These are phyloP conservation scores for Moesziomyces sp. DNA, from an alignment of 1,284 basidiomycete genomes.

Conservation along the genomic window DNA sequence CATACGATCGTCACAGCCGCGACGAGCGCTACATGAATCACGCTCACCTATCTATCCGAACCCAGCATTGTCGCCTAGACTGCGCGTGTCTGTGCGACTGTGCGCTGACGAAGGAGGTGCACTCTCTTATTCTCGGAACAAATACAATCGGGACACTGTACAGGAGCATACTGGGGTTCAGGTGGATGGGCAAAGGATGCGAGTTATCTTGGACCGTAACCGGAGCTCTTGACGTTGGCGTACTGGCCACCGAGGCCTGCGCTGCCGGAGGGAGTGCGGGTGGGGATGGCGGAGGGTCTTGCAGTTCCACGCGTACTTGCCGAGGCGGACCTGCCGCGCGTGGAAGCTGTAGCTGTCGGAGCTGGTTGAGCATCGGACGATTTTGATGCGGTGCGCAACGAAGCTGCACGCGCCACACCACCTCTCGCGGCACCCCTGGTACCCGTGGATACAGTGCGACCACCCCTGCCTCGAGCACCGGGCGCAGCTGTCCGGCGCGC, in stretches of 20 bases:
- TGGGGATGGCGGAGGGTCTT: slow-evolving; percentile 36
- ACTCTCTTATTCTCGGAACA: background rate
- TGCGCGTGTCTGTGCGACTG: no score
- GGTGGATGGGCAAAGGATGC: no score
- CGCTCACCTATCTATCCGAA: no score
- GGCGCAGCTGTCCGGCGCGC: slow-evolving; percentile 6
- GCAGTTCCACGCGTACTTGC: slow-evolving; percentile 9
- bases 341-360: slow-evolving; percentile 11
- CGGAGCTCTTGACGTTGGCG: slow-evolving; percentile 53
- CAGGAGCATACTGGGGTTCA: background rate
- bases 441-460: slow-evolving; percentile 19
- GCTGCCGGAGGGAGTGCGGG: slow-evolving; percentile 33
- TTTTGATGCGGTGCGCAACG: background rate
- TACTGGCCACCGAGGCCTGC: slow-evolving; percentile 51
- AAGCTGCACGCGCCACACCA: background rate
- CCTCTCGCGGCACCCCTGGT: slow-evolving; percentile 23
- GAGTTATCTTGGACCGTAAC: slow-evolving; percentile 40
- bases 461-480: slow-evolving; percentile 17
- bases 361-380: background rate
- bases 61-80: no score
- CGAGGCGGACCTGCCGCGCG: slow-evolving; percentile 26
- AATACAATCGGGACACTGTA: slow-evolving; percentile 7
- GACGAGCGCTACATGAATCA: no score
- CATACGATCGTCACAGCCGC: no score
- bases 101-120: no score